A percentile compares a stretch with the other conserved stretches of the same genome.
These are phyloP conservation scores for Neodidymelliopsis sp. DNA, from an alignment of 2,329 filamentous ascomycete species.

Conservation along the genomic window DNA sequence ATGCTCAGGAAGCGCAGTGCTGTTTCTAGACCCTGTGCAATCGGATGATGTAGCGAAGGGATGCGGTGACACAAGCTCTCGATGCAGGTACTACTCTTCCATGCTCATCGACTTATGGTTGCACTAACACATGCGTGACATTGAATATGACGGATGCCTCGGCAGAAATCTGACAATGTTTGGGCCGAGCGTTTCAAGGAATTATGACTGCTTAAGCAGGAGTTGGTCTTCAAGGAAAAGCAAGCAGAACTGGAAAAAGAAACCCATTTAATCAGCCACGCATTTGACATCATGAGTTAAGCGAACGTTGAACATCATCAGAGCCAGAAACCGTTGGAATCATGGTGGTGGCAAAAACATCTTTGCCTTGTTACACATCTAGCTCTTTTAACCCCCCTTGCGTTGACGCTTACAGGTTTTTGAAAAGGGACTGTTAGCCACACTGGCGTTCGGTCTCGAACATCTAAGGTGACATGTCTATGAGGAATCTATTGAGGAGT, in stretches of 20 bases:
- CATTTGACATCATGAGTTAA: too few species aligned
- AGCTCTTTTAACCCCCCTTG: conserved; percentile 1
- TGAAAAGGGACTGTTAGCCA: not conserved
- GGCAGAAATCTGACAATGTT: not conserved
- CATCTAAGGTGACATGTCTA: not conserved
- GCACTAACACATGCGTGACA: conserved; percentile 15
- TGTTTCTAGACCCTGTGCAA: conserved; percentile 11
- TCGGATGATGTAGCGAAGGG: conserved; percentile 9
- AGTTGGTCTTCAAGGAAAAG: not conserved
- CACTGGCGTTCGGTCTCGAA: not conserved
- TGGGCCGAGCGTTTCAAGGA: not conserved
- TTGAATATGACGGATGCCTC: not conserved
- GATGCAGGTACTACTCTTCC: conserved; percentile 12
- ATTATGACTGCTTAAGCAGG: not conserved
- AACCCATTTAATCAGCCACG: too few species aligned
- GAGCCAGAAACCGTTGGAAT: not conserved
- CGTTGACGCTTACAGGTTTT: conserved; percentile 4
- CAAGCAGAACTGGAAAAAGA: not conserved
- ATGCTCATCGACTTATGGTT: conserved; percentile 4
- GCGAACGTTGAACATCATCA: not conserved
- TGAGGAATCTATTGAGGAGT: conserved; percentile 5
- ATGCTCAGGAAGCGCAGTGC: conserved; percentile 5
- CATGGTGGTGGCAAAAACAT: conserved; percentile 1
- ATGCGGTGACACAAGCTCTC: conserved; percentile 8
- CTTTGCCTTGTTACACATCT: not conserved